Conservation (phyloP, 75 land plant species). For the Larix kaempferi region DNA sequence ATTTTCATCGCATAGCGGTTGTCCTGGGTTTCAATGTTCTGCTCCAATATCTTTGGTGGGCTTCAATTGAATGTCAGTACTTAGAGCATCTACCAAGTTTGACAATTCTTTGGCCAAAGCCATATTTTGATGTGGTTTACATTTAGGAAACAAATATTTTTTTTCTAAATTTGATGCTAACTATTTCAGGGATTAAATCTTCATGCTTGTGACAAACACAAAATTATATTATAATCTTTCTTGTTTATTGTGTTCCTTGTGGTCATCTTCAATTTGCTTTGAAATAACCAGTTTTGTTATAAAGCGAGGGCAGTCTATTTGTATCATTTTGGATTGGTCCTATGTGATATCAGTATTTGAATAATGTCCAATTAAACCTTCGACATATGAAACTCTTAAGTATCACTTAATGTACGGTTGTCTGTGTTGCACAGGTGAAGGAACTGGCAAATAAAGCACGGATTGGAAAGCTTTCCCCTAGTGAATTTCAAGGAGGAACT, state of each 20-base stretch:
- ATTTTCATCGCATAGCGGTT: no score
- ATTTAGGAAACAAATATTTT: no score
- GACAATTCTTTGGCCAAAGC: no score
- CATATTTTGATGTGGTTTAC: no score
- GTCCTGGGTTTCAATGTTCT: no score
- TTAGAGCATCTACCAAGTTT: no score
- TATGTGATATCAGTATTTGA: neutral
- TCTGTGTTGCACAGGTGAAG: constrained; percentile 59
- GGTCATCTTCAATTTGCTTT: neutral
- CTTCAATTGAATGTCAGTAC: no score
- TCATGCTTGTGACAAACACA: no score
- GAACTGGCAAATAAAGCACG: constrained; percentile 91
- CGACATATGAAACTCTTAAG: neutral
- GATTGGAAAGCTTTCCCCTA: constrained; percentile 74
- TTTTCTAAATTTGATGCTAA: neutral
- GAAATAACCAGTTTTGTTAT: neutral
- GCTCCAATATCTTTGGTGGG: no score
- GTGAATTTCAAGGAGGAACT: constrained; percentile 96
- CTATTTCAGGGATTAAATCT: neutral
- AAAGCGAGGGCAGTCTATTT: neutral
- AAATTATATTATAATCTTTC: neutral
- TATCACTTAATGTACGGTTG: neutral
- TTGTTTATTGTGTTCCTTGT: neutral
- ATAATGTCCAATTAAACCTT: neutral
- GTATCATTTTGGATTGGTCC: neutral